These are phyloP conservation scores for Lentinula edodes DNA, from an alignment of 768 basidiomycete genomes.

Conservation along the genomic window DNA sequence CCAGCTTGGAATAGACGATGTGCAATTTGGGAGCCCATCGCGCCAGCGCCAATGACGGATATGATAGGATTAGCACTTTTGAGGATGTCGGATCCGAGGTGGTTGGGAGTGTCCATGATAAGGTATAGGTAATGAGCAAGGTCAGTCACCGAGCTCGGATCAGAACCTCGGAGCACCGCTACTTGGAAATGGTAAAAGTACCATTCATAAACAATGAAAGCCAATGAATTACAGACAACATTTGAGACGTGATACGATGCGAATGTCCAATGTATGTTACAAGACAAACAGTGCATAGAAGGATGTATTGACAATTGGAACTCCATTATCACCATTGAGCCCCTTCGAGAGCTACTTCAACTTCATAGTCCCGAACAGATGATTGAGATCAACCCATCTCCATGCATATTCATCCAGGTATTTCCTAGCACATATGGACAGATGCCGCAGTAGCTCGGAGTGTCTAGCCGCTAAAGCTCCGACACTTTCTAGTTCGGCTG, in stretches of 20 bases:
- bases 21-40: constrained; percentile 13
- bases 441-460: constrained; percentile 37
- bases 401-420: constrained; percentile 87
- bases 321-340: neutral
- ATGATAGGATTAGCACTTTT: neutral
- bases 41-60: constrained; percentile 11
- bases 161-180: no score
- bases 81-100: neutral
- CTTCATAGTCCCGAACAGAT: constrained; percentile 79
- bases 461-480: constrained; percentile 45
- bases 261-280: no score
- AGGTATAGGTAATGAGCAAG: neutral
- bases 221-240: neutral
- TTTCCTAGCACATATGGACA: constrained; percentile 60
- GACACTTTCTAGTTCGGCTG: constrained; percentile 47
- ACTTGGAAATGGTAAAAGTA: neutral
- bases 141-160: no score
- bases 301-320: no score
- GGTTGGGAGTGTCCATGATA: neutral
- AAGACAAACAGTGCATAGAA: no score
- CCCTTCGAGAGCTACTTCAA: neutral
- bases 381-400: constrained; percentile 79
- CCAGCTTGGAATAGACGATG: constrained; percentile 6
- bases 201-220: neutral
- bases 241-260: neutral